A percentile compares a stretch with the other conserved stretches of the same genome.
phyloP scores from a whole-genome alignment of 345 rosid species.

The Moricandia moricandioides region DNA sequence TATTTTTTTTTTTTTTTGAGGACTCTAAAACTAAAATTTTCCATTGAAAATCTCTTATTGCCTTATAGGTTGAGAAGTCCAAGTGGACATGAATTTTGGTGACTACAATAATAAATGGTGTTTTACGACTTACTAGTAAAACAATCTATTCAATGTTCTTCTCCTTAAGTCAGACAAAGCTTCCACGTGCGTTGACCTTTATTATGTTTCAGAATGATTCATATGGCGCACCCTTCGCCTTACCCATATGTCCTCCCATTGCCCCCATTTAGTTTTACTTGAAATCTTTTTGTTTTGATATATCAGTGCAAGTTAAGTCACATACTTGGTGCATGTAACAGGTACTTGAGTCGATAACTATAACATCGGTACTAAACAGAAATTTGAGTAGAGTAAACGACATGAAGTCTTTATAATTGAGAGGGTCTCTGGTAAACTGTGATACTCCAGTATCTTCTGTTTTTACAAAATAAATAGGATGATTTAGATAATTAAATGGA shows the following conservation, averaged over 20 bases:
- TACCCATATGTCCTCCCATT: neutral
- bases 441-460: neutral
- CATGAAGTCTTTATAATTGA: neutral
- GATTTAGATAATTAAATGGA: neutral
- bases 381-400: too few species aligned
- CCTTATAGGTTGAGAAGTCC: neutral
- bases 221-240: neutral
- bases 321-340: neutral
- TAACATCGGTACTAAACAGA: neutral
- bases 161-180: constrained; percentile 17
- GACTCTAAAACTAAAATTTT: too few species aligned
- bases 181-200: neutral
- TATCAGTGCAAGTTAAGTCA: neutral
- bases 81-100: neutral
- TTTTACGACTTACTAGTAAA: constrained; percentile 14
- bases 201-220: neutral
- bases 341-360: neutral
- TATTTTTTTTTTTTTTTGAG: too few species aligned
- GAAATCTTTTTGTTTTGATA: neutral
- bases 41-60: too few species aligned
- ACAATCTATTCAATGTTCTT: constrained; percentile 18
- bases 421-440: neutral
- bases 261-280: neutral
- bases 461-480: neutral
- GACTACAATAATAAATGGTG: neutral